Conservation (phyloP, 139 green algal species). For the Chlamydomonas incerta region DNA sequence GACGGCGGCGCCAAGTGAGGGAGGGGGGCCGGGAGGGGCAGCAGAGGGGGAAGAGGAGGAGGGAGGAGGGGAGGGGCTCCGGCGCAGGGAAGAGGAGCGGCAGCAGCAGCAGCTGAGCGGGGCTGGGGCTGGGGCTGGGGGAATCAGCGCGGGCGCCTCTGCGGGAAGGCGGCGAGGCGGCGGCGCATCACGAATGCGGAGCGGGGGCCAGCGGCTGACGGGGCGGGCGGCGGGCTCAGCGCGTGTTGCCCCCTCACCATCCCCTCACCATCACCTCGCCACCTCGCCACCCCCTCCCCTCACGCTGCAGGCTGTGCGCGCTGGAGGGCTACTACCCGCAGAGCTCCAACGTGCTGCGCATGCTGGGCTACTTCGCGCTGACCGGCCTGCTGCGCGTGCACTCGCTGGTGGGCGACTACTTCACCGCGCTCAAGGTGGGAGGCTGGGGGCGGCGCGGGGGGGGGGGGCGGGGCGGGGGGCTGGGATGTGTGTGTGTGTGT, state of each 20-base stretch:
- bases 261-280: no score
- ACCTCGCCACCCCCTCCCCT: no score
- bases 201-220: no score
- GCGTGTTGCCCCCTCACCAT: no score
- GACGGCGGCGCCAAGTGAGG: conserved; percentile 66
- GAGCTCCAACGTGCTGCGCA: conserved; percentile 93
- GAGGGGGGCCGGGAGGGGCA: no score
- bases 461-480: background rate
- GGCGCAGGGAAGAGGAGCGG: background rate
- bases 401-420: conserved; percentile 94
- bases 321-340: conserved; percentile 84
- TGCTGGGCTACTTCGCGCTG: conserved; percentile 97
- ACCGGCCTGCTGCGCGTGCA: conserved; percentile 93
- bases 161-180: no score
- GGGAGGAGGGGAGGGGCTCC: background rate
- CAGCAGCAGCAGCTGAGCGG: background rate
- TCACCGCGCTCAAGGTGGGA: conserved; percentile 72
- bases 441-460: conserved; percentile 20
- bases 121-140: no score
- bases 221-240: no score
- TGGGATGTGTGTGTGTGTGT: background rate
- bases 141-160: no score
- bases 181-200: no score
- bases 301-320: conserved; percentile 43
- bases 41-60: background rate